Evolutionary conservation across 805 yeast genomes (phyloP).

Genomic region (Kodamaea fukazawae): DNA sequence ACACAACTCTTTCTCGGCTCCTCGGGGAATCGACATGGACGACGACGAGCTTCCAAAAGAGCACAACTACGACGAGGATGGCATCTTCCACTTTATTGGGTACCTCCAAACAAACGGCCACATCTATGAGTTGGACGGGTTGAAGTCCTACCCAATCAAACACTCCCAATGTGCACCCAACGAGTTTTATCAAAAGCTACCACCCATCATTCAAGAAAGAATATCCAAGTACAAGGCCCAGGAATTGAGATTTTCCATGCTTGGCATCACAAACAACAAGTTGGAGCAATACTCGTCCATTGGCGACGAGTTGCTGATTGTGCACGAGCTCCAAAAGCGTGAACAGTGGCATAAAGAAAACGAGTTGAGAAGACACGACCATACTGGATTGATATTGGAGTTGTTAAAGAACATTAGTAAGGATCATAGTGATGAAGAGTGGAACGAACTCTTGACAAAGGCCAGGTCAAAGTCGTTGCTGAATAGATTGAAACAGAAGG

Average conservation of each 20-base stretch:
- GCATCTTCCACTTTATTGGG: slow-evolving; percentile 60
- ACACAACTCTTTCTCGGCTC: slow-evolving; percentile 62
- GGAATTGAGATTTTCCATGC: slow-evolving; percentile 55
- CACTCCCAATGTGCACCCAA: slow-evolving; percentile 43
- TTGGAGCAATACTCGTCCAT: slow-evolving; percentile 33
- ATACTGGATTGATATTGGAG: slow-evolving; percentile 48
- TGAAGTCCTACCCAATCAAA: slow-evolving; percentile 52
- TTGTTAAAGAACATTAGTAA: slow-evolving; percentile 42
- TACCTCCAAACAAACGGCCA: slow-evolving; percentile 44
- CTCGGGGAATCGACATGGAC: slow-evolving; percentile 52
- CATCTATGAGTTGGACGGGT: slow-evolving; percentile 63
- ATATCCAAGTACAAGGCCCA: slow-evolving; percentile 43
- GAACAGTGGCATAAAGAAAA: slow-evolving; percentile 54
- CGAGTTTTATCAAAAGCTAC: slow-evolving; percentile 42
- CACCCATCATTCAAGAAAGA: slow-evolving; percentile 45
- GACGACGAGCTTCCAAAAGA: slow-evolving; percentile 32
- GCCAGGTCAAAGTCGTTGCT: slow-evolving; percentile 22
- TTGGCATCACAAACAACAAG: slow-evolving; percentile 53
- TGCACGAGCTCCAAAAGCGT: slow-evolving; percentile 46
- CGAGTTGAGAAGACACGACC: slow-evolving; percentile 51
- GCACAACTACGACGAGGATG: slow-evolving; percentile 43
- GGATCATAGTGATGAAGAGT: slow-evolving; percentile 36
- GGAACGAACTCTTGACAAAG: slow-evolving; percentile 25
- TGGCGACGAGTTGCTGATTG: slow-evolving; percentile 40
- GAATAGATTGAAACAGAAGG: not conserved